A percentile compares a stretch with the other conserved stretches of the same genome.
Conservation (phyloP, 129 eudicot species). For the Pittosporum tobira region DNA sequence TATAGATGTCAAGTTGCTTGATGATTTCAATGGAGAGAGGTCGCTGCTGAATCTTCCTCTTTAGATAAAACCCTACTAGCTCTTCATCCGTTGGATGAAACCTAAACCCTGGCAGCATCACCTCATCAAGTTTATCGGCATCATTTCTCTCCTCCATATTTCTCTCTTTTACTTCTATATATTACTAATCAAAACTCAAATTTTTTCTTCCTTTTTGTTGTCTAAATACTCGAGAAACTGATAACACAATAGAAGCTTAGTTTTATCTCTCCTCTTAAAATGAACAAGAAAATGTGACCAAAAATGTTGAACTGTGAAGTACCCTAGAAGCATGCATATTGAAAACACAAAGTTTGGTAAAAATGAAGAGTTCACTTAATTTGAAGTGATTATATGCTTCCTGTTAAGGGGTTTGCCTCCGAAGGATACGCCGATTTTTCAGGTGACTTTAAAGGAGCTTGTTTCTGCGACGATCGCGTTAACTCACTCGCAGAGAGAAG, state of each 20-base stretch:
- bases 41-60: conserved; percentile 70
- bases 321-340: conserved; percentile 27
- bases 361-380: conserved; percentile 16
- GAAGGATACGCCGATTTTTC: conserved; percentile 88
- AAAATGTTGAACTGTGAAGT: conserved; percentile 19
- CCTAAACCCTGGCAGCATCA: conserved; percentile 91
- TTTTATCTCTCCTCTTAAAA: no score
- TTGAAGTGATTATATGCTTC: conserved; percentile 54
- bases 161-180: no score
- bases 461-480: conserved; percentile 29
- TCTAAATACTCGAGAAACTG: not conserved
- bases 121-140: conserved; percentile 50
- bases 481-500: conserved; percentile 20
- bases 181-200: not conserved
- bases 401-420: conserved; percentile 63
- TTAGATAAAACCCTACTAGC: conserved; percentile 89
- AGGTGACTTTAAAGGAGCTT: conserved; percentile 62
- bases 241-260: not conserved
- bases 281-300: not conserved
- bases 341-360: no score
- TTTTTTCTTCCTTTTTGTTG: conserved; percentile 5
- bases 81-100: conserved; percentile 98
- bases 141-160: conserved; percentile 53
- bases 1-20: conserved; percentile 79
- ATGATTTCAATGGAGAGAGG: conserved; percentile 93